Base-by-base conservation (phyloP, 2,329 filamentous ascomycete species). In the Ophiostoma novo-ulmi region DNA sequence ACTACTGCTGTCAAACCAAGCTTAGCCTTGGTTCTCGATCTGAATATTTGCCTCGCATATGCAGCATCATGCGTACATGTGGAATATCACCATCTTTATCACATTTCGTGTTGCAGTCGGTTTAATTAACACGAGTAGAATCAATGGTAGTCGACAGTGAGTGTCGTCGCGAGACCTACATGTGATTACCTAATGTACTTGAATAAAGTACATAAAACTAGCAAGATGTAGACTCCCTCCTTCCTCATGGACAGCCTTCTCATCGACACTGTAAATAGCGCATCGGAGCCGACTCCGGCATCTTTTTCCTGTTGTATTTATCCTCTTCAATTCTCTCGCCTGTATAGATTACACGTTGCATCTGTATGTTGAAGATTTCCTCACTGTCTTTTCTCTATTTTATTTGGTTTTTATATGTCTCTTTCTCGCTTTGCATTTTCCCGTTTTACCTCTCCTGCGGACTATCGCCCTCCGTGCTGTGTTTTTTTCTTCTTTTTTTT, bases 61-160 rank as follows among this genome's bases (percentile, higher is more conserved):
- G 52, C 52, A 58, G 52, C 52, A 58, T 58, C 52, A 58, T 58
- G 52, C 52, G 17, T 58, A 22, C 52, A 58, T 58, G 26, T 58
- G 52, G 22, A 58, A 58, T 58, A 58, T 58, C 22, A 26, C 31
- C 31, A 31, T 31, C 31, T 31, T 1, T 31, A 31, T 26, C n/a
- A 58, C 52, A 58, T 26, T 22, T 1, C 26, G 52, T 48, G 17
- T 1, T 48, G 44, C 44, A 48, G 44, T 8, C 44, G 17, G 38
- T 13, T n/a, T 58, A 58, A 58, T 26, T 58, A 26, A n/a, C 52
- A 22, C 52, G 52, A 55, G 41, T 17, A 13, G 1, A 44, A 44
- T 14, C 13, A 48, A 48, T 48, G 5, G 17, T 20, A 48, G 7
- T 20, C 44, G 31, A 48, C 20, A 14, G 44, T 11, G 44, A 48